Evolutionary conservation across 768 basidiomycete genomes (phyloP).

Genomic region (Pleurotus djamor): DNA sequence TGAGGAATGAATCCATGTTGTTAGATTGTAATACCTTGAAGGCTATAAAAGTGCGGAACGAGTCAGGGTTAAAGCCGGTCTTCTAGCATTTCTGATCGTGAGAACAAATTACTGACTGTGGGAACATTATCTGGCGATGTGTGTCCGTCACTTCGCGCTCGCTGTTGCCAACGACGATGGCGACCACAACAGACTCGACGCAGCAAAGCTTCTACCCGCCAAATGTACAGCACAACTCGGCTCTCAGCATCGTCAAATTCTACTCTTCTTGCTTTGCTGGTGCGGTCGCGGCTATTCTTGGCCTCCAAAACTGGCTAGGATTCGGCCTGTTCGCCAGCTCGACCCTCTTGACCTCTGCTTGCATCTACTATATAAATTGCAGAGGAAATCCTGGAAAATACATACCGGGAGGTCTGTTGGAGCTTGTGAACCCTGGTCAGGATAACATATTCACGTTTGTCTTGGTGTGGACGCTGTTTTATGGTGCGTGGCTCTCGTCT

Average conservation of each 20-base stretch:
- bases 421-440: conserved; percentile 81
- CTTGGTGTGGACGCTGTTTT: conserved; percentile 92
- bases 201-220: conserved; percentile 65
- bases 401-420: conserved; percentile 58
- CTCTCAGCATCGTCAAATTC: conserved; percentile 71
- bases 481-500: conserved; percentile 52
- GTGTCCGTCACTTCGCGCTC: too few relatives aligned
- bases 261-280: conserved; percentile 83
- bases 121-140: too few relatives aligned
- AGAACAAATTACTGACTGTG: background rate
- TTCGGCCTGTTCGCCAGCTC: conserved; percentile 76
- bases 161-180: conserved; percentile 27
- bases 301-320: conserved; percentile 81
- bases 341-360: conserved; percentile 63
- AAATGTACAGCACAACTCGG: conserved; percentile 64
- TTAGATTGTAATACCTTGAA: background rate
- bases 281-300: conserved; percentile 85
- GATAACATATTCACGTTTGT: conserved; percentile 92
- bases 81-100: conserved; percentile 6
- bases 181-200: conserved; percentile 45
- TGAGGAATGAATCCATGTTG: background rate
- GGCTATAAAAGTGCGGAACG: background rate
- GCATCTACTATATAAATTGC: conserved; percentile 72
- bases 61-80: conserved; percentile 9
- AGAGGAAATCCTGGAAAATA: conserved; percentile 61